Evolutionary conservation across 306 rosid genomes (phyloP).

Genomic region (Ormosia semicastrata): DNA sequence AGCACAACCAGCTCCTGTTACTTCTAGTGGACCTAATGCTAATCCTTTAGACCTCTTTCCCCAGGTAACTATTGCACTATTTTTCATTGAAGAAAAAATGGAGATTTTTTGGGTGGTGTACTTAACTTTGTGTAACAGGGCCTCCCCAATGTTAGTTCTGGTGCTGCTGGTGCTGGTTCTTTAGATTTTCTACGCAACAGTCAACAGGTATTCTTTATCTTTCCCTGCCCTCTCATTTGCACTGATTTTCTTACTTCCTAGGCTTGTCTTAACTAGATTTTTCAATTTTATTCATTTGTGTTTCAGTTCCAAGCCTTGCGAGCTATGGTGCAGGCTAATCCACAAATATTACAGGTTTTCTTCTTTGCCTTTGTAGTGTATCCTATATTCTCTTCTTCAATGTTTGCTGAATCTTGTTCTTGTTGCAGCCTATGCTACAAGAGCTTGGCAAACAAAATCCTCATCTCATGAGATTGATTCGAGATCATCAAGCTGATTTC

Average conservation of each 20-base stretch:
- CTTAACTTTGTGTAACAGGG: slow-evolving; percentile 57
- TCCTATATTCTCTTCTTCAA: not conserved
- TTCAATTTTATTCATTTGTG: not conserved
- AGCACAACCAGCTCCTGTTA: slow-evolving; percentile 61
- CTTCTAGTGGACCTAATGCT: slow-evolving; percentile 84
- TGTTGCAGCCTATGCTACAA: slow-evolving; percentile 92
- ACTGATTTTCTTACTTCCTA: not conserved
- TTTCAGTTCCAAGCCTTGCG: slow-evolving; percentile 86
- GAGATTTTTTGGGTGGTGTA: not conserved
- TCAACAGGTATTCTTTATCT: slow-evolving; percentile 58
- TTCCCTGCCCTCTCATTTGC: not conserved
- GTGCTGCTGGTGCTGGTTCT: slow-evolving; percentile 73
- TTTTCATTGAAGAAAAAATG: not conserved
- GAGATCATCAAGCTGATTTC: slow-evolving; percentile 87
- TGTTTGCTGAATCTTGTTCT: slow-evolving; percentile 19
- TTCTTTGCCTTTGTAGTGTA: not conserved
- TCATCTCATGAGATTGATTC: slow-evolving; percentile 83
- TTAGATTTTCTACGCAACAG: slow-evolving; percentile 90
- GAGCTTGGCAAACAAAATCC: slow-evolving; percentile 98
- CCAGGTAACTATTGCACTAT: slow-evolving; percentile 49
- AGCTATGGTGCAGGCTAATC: slow-evolving; percentile 93
- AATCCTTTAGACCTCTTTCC: slow-evolving; percentile 94
- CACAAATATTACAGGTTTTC: slow-evolving; percentile 92
- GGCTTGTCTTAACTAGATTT: not conserved
- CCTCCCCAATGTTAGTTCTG: slow-evolving; percentile 69